Conservation (phyloP, 169 alveolate genomes). For the Eimeria praecox region DNA sequence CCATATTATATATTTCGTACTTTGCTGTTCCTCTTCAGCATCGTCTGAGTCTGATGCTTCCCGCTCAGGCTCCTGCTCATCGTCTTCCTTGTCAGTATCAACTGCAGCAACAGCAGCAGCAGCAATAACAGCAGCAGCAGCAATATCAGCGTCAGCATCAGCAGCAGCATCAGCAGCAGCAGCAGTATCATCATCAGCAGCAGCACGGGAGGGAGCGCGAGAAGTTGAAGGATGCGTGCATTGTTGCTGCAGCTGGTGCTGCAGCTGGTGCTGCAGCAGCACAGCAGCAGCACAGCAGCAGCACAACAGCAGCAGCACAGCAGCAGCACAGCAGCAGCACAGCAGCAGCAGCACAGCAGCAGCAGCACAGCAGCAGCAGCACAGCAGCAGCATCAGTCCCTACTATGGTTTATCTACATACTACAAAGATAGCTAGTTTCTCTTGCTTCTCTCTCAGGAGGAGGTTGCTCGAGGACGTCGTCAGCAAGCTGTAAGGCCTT, state of each 20-base stretch:
- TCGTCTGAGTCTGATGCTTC: slow-evolving; percentile 26
- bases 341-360: neutral
- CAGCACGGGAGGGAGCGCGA: neutral
- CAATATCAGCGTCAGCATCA: neutral
- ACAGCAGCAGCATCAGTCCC: too few relatives aligned
- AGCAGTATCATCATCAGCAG: neutral
- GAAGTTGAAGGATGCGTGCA: too few relatives aligned
- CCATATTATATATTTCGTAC: neutral
- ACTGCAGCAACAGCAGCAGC: slow-evolving; percentile 56
- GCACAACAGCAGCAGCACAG: neutral
- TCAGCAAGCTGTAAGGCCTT: neutral
- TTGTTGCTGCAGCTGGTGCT: neutral
- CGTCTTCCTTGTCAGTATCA: neutral
- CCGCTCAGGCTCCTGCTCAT: neutral
- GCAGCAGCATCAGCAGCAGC: slow-evolving; percentile 26
- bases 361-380: too few relatives aligned
- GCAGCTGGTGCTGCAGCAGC: neutral
- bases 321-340: too few relatives aligned
- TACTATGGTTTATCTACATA: too few relatives aligned
- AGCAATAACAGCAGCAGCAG: slow-evolving; percentile 33
- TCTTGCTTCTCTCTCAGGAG: neutral
- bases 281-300: neutral
- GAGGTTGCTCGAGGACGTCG: neutral
- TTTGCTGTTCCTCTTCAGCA: slow-evolving; percentile 12
- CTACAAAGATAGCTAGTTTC: too few relatives aligned